These are phyloP conservation scores for Fusarium begoniae DNA, from an alignment of 2,329 filamentous ascomycete species.

Conservation along the genomic window DNA sequence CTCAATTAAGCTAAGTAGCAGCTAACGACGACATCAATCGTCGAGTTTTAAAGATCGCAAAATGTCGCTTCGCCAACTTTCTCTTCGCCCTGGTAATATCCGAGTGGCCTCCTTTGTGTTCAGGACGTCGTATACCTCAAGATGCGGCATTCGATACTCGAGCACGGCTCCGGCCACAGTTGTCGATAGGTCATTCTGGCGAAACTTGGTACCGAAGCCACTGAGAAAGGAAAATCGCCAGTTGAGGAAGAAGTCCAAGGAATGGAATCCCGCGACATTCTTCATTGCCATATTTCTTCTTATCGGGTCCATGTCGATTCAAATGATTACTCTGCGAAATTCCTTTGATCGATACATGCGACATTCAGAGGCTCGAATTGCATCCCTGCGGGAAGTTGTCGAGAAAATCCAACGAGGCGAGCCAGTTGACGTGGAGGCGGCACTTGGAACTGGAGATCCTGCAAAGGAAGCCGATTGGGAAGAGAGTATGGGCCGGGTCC, in stretches of 20 bases:
- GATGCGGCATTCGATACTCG: constrained; percentile 40
- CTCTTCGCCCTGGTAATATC: constrained; percentile 2
- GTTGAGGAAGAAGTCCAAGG: constrained; percentile 61
- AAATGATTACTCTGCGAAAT: constrained; percentile 84
- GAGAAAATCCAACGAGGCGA: constrained; percentile 76
- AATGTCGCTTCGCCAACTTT: constrained; percentile 30
- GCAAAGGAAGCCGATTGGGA: constrained; percentile 87
- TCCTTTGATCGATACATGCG: constrained; percentile 78
- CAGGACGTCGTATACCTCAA: background rate
- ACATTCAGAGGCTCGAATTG: constrained; percentile 81
- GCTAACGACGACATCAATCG: constrained; percentile 5
- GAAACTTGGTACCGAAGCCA: constrained; percentile 74
- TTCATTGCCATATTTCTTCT: constrained; percentile 84
- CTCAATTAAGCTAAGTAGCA: background rate
- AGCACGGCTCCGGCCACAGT: constrained; percentile 60
- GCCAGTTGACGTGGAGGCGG: constrained; percentile 84
- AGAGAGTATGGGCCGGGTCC: constrained; percentile 67
- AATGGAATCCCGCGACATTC: constrained; percentile 84
- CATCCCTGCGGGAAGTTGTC: constrained; percentile 77
- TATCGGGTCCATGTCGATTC: constrained; percentile 95
- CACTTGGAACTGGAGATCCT: constrained; percentile 80
- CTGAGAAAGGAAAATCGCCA: constrained; percentile 57
- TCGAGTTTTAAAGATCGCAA: background rate
- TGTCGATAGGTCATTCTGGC: constrained; percentile 72
- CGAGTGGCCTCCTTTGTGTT: constrained; percentile 2